phyloP scores from a whole-genome alignment of 1,139 yeast species.

The Zygoascus sp. region DNA sequence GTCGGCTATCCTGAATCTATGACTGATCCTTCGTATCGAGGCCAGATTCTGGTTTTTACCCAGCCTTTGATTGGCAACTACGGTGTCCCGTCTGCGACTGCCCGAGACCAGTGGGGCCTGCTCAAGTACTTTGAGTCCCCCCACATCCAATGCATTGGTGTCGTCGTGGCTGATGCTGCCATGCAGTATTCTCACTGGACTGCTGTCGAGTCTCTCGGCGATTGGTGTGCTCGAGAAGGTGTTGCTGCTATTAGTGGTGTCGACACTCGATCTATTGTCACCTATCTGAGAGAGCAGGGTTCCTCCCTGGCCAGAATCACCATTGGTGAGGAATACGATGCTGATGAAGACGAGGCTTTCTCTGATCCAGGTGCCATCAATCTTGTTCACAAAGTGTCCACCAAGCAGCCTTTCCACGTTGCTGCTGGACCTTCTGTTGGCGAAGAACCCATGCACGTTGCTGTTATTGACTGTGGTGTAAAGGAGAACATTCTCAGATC shows the following conservation, averaged over 20 bases:
- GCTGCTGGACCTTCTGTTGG: constrained; percentile 49
- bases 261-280: constrained; percentile 90
- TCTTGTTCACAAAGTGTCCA: constrained; percentile 88
- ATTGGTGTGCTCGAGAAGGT: constrained; percentile 95
- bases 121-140: constrained; percentile 91
- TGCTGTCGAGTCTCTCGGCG: constrained; percentile 90
- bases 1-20: constrained; percentile 98
- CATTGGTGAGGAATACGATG: constrained; percentile 85
- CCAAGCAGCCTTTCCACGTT: constrained; percentile 91
- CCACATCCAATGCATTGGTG: constrained; percentile 86
- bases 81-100: constrained; percentile 87
- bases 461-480: constrained; percentile 96
- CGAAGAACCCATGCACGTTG: constrained; percentile 61
- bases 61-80: constrained; percentile 97
- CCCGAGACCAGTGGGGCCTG: constrained; percentile 75
- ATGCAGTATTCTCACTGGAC: constrained; percentile 97
- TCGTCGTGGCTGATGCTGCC: constrained; percentile 94
- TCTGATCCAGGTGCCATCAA: constrained; percentile 90
- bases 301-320: constrained; percentile 87
- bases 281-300: constrained; percentile 91
- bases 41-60: constrained; percentile 93
- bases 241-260: constrained; percentile 97
- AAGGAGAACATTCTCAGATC: constrained; percentile 95
- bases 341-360: constrained; percentile 87
- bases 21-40: constrained; percentile 97